These are phyloP conservation scores for Venturiaceae sp. DNA, from an alignment of 2,329 filamentous ascomycete species.

Conservation along the genomic window DNA sequence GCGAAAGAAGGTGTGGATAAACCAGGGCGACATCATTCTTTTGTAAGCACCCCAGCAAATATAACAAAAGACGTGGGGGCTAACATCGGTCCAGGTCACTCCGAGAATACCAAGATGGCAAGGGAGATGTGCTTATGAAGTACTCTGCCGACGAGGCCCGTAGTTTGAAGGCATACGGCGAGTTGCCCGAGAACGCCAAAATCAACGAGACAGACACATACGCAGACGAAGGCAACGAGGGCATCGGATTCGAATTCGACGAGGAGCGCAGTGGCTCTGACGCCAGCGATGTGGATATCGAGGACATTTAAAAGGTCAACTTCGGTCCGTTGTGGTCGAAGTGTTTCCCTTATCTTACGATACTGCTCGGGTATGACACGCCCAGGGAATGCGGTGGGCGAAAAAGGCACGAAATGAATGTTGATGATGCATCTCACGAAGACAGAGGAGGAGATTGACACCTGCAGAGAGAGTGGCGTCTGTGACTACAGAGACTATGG, in stretches of 20 bases:
- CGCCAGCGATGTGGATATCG: slow-evolving; percentile 67
- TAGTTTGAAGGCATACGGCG: slow-evolving; percentile 91
- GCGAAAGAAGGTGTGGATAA: slow-evolving; percentile 99
- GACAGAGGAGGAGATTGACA: background rate
- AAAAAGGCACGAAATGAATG: background rate
- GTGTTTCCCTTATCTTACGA: background rate
- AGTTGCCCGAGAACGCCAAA: slow-evolving; percentile 94
- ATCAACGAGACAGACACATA: slow-evolving; percentile 99
- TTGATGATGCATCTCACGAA: background rate
- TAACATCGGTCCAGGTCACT: slow-evolving; percentile 4
- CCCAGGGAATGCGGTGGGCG: background rate
- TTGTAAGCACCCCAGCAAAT: slow-evolving; percentile 29
- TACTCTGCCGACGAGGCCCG: slow-evolving; percentile 69
- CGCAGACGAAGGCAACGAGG: slow-evolving; percentile 83
- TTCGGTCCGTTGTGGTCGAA: background rate
- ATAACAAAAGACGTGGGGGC: background rate
- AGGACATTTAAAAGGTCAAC: slow-evolving; percentile 64
- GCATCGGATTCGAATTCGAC: slow-evolving; percentile 98
- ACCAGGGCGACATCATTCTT: slow-evolving; percentile 91
- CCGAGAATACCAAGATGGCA: slow-evolving; percentile 51
- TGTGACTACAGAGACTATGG: background rate
- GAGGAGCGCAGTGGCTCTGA: slow-evolving; percentile 67
- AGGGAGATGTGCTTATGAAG: slow-evolving; percentile 89
- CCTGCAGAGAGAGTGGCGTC: background rate
- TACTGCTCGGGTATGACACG: background rate